Evolutionary conservation across 169 alveolate genomes (phyloP).

Genomic region (Cryptosporidium sp.): DNA sequence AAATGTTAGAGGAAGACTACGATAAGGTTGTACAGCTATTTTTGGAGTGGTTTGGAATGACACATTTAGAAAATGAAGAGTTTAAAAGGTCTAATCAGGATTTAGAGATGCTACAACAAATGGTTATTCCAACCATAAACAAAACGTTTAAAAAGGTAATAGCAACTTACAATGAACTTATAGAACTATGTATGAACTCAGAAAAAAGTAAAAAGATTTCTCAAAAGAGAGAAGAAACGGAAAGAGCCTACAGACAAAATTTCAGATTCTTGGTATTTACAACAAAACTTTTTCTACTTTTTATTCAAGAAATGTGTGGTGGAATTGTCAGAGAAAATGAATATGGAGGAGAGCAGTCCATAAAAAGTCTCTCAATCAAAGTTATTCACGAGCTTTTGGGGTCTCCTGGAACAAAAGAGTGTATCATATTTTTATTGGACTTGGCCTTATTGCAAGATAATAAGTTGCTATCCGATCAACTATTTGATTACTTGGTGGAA

Average conservation of each 20-base stretch:
- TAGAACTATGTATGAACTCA: slow-evolving; percentile 31
- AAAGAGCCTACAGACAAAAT: background rate
- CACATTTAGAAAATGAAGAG: slow-evolving; percentile 33
- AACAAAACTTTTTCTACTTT: slow-evolving; percentile 30
- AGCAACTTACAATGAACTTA: slow-evolving; percentile 15
- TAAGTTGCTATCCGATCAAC: slow-evolving; percentile 19
- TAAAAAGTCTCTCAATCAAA: slow-evolving; percentile 16
- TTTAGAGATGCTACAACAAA: slow-evolving; percentile 26
- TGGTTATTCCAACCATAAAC: slow-evolving; percentile 45
- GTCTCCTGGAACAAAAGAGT: slow-evolving; percentile 57
- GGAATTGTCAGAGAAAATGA: background rate
- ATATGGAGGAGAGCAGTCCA: slow-evolving; percentile 1
- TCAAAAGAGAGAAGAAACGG: slow-evolving; percentile 33
- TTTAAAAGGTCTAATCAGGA: slow-evolving; percentile 18
- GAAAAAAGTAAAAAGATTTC: slow-evolving; percentile 21
- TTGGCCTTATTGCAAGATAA: slow-evolving; percentile 44
- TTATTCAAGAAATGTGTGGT: slow-evolving; percentile 14
- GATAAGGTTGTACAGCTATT: slow-evolving; percentile 16
- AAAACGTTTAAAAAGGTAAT: slow-evolving; percentile 23
- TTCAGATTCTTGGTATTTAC: slow-evolving; percentile 5
- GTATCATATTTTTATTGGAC: slow-evolving; percentile 30
- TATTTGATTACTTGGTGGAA: slow-evolving; percentile 36
- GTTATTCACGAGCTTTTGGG: slow-evolving; percentile 62
- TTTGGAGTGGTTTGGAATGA: slow-evolving; percentile 45
- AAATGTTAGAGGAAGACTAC: slow-evolving; percentile 31